These are phyloP conservation scores for Colletotrichum musicola DNA, from an alignment of 2,329 filamentous ascomycete species.

Conservation along the genomic window DNA sequence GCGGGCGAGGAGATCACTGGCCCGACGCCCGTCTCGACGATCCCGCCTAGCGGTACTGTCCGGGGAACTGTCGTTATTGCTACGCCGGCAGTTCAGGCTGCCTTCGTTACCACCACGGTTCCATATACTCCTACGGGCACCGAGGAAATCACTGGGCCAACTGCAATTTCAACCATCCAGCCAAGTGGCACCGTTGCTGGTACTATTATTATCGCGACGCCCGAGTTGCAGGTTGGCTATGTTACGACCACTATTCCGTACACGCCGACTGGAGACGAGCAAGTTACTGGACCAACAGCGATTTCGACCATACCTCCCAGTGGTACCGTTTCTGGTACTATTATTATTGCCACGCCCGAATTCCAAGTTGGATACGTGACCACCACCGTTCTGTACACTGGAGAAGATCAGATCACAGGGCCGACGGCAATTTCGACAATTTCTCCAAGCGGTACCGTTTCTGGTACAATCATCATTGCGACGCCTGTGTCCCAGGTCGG, in stretches of 20 bases:
- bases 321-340: conserved; percentile 2
- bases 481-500: not conserved
- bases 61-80: conserved; percentile 28
- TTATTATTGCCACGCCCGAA: not conserved
- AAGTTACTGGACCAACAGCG: not conserved
- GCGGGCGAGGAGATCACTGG: conserved; percentile 1
- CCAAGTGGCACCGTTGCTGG: conserved; percentile 13
- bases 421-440: conserved; percentile 25
- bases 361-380: conserved; percentile 6
- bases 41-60: conserved; percentile 4
- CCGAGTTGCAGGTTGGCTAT: not conserved
- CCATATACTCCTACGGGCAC: not conserved
- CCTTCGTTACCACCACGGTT: not conserved
- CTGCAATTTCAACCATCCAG: conserved; percentile 12
- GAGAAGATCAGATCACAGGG: not conserved
- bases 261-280: not conserved
- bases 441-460: conserved; percentile 14
- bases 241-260: not conserved
- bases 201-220: not conserved
- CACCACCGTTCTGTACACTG: conserved; percentile 21
- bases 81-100: not conserved
- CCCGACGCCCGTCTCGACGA: conserved; percentile 16
- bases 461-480: conserved; percentile 27
- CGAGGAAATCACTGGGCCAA: not conserved
- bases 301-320: conserved; percentile 18